Evolutionary conservation across 306 rosid genomes (phyloP), one percentile per base, ranked within the genome.

Genomic region (Begonia fuchsioides): DNA sequence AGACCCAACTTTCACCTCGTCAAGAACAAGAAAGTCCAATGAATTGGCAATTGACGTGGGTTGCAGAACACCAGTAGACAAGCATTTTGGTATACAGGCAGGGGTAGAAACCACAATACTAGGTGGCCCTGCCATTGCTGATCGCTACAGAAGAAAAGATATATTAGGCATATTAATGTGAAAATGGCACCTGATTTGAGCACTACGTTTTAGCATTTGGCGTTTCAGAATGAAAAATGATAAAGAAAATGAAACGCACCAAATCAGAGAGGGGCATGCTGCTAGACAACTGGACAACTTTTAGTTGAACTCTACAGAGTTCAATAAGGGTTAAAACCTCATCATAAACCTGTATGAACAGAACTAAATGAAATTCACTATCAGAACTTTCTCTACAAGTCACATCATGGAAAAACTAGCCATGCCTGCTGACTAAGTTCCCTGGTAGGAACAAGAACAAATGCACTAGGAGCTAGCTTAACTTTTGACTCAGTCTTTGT

Each of bases 31-130:
- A 69, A 87, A 70, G 72, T 85, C 82, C 13, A 90, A 87, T 2
- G 95, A 85, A 47, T 51, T 54, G 4, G 39, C 65, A 50, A 90
- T 62, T 44, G 94, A 79, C 32, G 74, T 15, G 3, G 79, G 17
- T 65, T 64, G 64, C 58, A 90, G 85, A 69, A 77, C 56, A 32
- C 68, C 80, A 41, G 57, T 48, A 9, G 87, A 79, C 73, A 90
- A 72, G 78, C 98, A 81, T 68, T 85, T 90, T 1, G 88, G 72
- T 9, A 90, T 0, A 58, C 95, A 90, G 47, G 95, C 73, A 43
- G 98, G 98, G 1, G 98, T 90, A n/a, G 85, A 73, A 54, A 90
- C 81, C 72, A 90, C 67, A 62, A 90, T 63, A 74, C 81, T 85
- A 39, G 98, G 94, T 12, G 75, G 74, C 5, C 92, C 95, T 13